These are phyloP conservation scores for Lactarius sanguifluus DNA, from an alignment of 768 basidiomycete species.

Conservation along the genomic window DNA sequence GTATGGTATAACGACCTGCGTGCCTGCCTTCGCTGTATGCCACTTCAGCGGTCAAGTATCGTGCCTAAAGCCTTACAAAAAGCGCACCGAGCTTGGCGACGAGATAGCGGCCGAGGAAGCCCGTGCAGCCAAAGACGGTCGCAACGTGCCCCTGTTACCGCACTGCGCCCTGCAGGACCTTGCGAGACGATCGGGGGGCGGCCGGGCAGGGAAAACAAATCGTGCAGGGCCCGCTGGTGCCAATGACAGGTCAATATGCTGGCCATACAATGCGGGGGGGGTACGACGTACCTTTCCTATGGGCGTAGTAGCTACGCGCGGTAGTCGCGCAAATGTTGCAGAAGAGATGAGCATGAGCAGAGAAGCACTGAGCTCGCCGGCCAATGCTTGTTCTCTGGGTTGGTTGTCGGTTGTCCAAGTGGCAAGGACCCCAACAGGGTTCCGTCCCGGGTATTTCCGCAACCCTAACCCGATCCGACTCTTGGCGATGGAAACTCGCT, in stretches of 20 bases:
- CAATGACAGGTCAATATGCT: slow-evolving; percentile 1
- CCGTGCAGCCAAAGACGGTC: slow-evolving; percentile 96
- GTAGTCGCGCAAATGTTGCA: slow-evolving; percentile 22
- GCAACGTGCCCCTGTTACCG: slow-evolving; percentile 88
- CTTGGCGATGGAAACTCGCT: slow-evolving; percentile 7
- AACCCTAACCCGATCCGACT: slow-evolving; percentile 32
- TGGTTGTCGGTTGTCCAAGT: not conserved
- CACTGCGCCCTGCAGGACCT: slow-evolving; percentile 82
- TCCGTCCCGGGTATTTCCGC: slow-evolving; percentile 18
- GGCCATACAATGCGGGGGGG: not conserved
- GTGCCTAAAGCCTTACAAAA: not conserved
- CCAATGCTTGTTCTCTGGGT: not conserved
- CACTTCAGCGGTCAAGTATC: not conserved
- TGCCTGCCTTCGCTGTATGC: slow-evolving; percentile 76
- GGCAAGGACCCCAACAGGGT: not conserved
- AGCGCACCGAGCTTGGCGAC: slow-evolving; percentile 87
- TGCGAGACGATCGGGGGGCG: slow-evolving; percentile 68
- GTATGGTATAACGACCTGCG: slow-evolving; percentile 93
- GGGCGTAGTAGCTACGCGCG: slow-evolving; percentile 14
- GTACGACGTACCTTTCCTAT: slow-evolving; percentile 16
- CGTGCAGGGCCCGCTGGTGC: slow-evolving; percentile 69
- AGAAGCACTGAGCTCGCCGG: not conserved
- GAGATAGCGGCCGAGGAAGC: slow-evolving; percentile 92
- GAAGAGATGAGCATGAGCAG: slow-evolving; percentile 44
- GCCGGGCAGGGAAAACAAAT: slow-evolving; percentile 59